These are phyloP conservation scores for Diversispora epigaea DNA, from an alignment of 192 early-diverging fungal genomes.

Conservation along the genomic window DNA sequence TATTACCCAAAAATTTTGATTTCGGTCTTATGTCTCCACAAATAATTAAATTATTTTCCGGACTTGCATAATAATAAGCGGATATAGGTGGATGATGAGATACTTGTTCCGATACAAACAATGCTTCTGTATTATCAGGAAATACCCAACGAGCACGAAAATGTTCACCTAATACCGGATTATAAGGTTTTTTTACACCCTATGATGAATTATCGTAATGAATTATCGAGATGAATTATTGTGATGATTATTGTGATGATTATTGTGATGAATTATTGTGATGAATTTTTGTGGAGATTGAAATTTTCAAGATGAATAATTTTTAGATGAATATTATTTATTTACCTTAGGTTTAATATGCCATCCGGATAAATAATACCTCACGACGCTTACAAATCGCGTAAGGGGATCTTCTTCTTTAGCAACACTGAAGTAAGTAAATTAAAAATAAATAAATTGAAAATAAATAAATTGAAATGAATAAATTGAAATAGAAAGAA, in stretches of 20 bases:
- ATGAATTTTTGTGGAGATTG: not conserved
- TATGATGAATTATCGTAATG: slow-evolving; percentile 27
- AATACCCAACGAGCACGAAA: slow-evolving; percentile 85
- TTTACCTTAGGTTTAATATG: slow-evolving; percentile 87
- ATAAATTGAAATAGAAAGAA: not conserved
- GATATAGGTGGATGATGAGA: slow-evolving; percentile 94
- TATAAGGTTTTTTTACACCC: slow-evolving; percentile 95
- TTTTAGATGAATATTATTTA: not conserved
- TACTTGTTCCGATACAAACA: slow-evolving; percentile 88
- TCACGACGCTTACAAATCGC: slow-evolving; percentile 79
- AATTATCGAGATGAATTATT: too few relatives aligned
- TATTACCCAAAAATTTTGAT: slow-evolving; percentile 87
- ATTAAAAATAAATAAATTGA: not conserved
- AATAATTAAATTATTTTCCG: slow-evolving; percentile 77
- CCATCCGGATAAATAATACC: slow-evolving; percentile 89
- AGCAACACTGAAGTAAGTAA: slow-evolving; percentile 54
- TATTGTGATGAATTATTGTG: too few relatives aligned
- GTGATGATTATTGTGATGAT: not conserved
- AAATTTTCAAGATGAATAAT: not conserved
- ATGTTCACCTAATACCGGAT: slow-evolving; percentile 89
- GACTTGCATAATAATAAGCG: slow-evolving; percentile 78
- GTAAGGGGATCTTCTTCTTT: slow-evolving; percentile 66
- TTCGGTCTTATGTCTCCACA: slow-evolving; percentile 82
- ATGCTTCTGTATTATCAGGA: slow-evolving; percentile 66
- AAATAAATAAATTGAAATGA: not conserved